Base-by-base conservation (phyloP, 192 early-diverging fungal species). In the Coemansia reversa region DNA sequence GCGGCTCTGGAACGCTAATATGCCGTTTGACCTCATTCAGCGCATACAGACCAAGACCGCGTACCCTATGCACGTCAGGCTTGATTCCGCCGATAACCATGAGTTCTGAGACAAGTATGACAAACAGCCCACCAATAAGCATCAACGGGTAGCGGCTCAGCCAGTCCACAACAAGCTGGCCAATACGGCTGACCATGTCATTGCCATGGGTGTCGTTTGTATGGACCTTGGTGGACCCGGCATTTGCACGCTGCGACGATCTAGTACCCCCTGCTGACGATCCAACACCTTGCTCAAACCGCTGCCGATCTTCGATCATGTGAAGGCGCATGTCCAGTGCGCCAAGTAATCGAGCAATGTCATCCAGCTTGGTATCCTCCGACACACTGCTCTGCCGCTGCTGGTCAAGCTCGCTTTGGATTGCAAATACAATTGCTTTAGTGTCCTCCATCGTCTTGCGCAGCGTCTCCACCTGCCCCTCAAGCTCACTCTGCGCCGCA, bases 361-460 rank as follows among this genome's bases (percentile, higher is more conserved):
- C 63, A 33, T 80, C 72, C 22, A 80, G 69, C 63, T 72, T 74
- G 47, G 61, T 32, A 45, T 66, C 63, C 28, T 71, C 72, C 19
- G 55, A 56, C 20, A 35, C 64, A 4, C 57, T 58, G n/a, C 47
- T 66, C 30, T 74, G 60, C 48, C 60, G 64, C 42, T 67, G 70
- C 52, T 67, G 62, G 28, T 63, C 58, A 11, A 80, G 45, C 58
- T 80, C 71, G 7, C 33, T 32, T 48, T 70, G 67, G 16, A 80
- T 80, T 14, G 72, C 52, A 50, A 53, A 65, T 20, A 80, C 72
- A n/a, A 71, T 71, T 14, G 47, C 58, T 47, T 71, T 74, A 28
- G 77, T 80, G 20, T 80, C 77, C 16, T 66, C 61, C 77, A 80
- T 80, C 8, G 72, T 71, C 30, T 74, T 66, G 42, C 77, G 77